Base-by-base conservation (phyloP, 139 green algal genomes). In the Picochlorum sp. region DNA sequence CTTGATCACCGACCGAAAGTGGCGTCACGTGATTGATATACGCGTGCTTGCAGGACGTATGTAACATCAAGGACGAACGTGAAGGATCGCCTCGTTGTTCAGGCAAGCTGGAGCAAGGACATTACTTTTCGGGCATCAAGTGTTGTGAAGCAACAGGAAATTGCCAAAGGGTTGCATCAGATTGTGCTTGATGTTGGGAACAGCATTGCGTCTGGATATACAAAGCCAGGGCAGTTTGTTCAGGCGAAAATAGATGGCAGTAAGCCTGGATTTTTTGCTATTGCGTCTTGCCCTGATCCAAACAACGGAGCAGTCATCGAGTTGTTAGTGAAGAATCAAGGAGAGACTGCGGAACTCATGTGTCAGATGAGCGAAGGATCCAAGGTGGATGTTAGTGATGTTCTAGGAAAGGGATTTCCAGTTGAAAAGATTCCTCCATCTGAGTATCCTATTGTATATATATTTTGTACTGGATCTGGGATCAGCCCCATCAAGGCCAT, bases 201-300 rank as follows among this genome's bases (percentile, higher is more conserved):
- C 8, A 54, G 72, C 7, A 22, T 79, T 0, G 77, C 65, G 26
- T 54, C 63, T 18, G 68, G 57, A 4, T 95, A 93, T 72, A 86
- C 81, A 5, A 87, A 75, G 54, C 69, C 85, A 1, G 89, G 89
- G 0, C 89, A 96, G 68, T 96, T 82, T 62, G 60, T 96, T 31
- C 64, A 85, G 72, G 49, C 80, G 35, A 84, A 85, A 64, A 58
- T 78, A 0, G 69, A 63, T 31, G 59, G 35, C 20, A 69, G 60
- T 62, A 94, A 94, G 75, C 57, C 88, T 16, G 79, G 84, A 50
- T 95, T 94, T 72, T 89, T 94, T 50, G 89, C 89, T 25, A 93
- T 97, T 53, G 84, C 89, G 3, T 95, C 84, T 0, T 33, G 81
- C 1, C 89, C 87, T 29, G 68, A 81, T 30, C 41, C 47, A 14